Evolutionary conservation across 1,284 basidiomycete species (phyloP), one percentile per base, ranked within the genome.

Genomic region (Austroboletus rostrupii): DNA sequence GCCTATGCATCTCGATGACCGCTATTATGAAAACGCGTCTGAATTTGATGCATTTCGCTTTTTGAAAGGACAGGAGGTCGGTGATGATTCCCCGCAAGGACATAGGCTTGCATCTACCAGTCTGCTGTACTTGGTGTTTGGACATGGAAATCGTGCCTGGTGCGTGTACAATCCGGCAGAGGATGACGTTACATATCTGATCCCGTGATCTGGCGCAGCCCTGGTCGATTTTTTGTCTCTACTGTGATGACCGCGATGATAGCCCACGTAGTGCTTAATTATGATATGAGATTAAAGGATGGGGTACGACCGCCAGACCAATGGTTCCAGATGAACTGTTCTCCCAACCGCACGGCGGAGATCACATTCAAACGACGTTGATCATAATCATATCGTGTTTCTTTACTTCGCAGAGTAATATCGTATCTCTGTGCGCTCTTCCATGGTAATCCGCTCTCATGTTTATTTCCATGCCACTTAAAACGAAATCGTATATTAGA

Each of bases 141-240:
- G 73, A n/a, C 64, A 67, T 21, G 75, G 75, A 11, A 62, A 57
- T 50, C 72, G 70, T 43, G 68, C 72, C 5, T 77, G 76, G 74
- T 76, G 44, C 46, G 74, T 60, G 31, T 23, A 39, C 33, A 5
- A 35, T 16, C n/a, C 6, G 31, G 29, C 17, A 12, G 40, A 36
- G 29, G n/a, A 19, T 48, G 21, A 41, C 13, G 39, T 32, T 48
- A 28, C 13, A n/a, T 36, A 28, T 43, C 50, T 52, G 31, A 52
- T 52, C 20, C 26, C 19, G 14, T 39, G 45, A 44, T n/a, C 28
- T 45, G 41, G 19, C 35, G 12, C 49, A 73, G 70, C 49, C 70
- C 70, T 3, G 72, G 71, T 1, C 61, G 72, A 29, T 73, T 72
- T 55, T 73, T 71, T 51, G 71, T 58, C 20, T 65, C 70, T 9